Base-by-base conservation (phyloP, 768 basidiomycete species). In the Trametes cingulata region DNA sequence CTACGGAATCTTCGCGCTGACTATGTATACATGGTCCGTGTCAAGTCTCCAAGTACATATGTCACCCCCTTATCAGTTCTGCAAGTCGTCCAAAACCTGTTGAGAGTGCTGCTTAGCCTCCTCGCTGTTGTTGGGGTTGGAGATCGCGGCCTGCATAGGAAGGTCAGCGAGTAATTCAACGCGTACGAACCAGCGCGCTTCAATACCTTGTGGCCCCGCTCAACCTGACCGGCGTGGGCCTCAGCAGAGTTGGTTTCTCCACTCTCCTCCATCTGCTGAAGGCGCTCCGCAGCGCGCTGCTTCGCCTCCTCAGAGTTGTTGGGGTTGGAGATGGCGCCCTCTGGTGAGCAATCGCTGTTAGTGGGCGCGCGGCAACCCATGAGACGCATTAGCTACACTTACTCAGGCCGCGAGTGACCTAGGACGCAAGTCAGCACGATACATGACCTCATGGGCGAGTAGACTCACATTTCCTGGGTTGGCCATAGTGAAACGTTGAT, bases 81-180 rank as follows among this genome's bases (percentile, higher is more conserved):
- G 36, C 50, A 60, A 5, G 22, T 61, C 60, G 5, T 63, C 63
- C 25, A 69, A 24, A 15, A 60, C 55, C 25, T 64, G 35, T 54
- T 64, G 48, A 29, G 69, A 70, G 58, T 65, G 61, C 61, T 70
- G 42, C 63, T 68, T 66, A n/a, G 62, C 43, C 54, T 63, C 63
- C 39, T 66, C 61, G 47, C 50, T 52, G 61, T 51, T 60, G 48
- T 63, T 66, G 40, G 61, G 65, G 65, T 68, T 68, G 60, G 60
- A 59, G 39, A 65, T 58, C 14, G 60, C 67, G 35, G 64, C 57
- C 67, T 68, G 49, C 5, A 36, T 17, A 7, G 33, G 13, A 3
- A 2, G 47, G n/a, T n/a, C 27, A 0, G 22, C 25, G 14, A 53
- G 50, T 15, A 15, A 0, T 20, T 12, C 1, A 17, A 13, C 25